These are phyloP conservation scores for Mycena leptocephala DNA, from an alignment of 768 basidiomycete genomes.

Conservation along the genomic window DNA sequence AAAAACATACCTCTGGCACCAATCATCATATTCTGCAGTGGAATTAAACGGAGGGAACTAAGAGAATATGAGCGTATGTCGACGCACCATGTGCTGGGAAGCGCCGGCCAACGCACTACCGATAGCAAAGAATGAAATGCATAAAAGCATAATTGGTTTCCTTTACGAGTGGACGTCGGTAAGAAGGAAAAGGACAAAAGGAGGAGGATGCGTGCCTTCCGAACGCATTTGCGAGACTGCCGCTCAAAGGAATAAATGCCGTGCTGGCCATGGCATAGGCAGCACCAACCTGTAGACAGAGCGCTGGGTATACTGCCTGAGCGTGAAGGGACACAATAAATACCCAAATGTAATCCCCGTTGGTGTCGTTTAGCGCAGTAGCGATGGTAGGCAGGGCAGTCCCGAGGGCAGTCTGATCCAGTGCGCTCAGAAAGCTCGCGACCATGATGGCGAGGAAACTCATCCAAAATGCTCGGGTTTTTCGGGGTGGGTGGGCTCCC, in stretches of 20 bases:
- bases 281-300: conserved; percentile 47
- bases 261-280: conserved; percentile 59
- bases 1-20: conserved; percentile 46
- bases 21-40: conserved; percentile 48
- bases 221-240: conserved; percentile 50
- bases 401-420: conserved; percentile 28
- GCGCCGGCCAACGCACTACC: conserved; percentile 60
- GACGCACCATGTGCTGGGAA: conserved; percentile 51
- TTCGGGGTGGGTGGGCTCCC: background rate
- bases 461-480: conserved; percentile 32
- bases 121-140: conserved; percentile 52
- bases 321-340: background rate
- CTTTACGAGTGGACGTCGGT: background rate
- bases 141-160: conserved; percentile 47
- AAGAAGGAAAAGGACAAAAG: background rate
- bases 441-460: conserved; percentile 26
- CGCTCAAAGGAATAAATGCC: conserved; percentile 55
- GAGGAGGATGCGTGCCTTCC: conserved; percentile 40
- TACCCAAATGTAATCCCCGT: conserved; percentile 33
- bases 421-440: conserved; percentile 21
- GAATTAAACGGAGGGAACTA: background rate
- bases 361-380: conserved; percentile 11
- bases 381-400: conserved; percentile 34
- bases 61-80: background rate
- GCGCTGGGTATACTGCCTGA: background rate